These are phyloP conservation scores for Glycine latifolia DNA, from an alignment of 306 rosid genomes.

Conservation along the genomic window DNA sequence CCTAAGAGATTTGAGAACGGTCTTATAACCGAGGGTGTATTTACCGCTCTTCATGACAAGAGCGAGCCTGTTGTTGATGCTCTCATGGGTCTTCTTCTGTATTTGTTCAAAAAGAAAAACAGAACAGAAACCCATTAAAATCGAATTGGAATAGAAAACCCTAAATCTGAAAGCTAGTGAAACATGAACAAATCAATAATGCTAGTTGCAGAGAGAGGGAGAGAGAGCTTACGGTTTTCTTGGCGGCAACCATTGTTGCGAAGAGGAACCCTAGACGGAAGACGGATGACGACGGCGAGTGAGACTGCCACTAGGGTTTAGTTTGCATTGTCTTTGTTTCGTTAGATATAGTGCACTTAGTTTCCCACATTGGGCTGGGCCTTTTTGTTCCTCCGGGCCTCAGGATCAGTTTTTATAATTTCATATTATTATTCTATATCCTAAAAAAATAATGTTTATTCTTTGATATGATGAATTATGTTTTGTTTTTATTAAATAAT, in stretches of 20 bases:
- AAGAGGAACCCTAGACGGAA: too few species aligned
- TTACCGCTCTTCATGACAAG: constrained; percentile 94
- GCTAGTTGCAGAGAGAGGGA: not conserved
- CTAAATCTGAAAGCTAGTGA: not conserved
- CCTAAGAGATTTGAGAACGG: constrained; percentile 77
- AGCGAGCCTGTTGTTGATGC: constrained; percentile 87
- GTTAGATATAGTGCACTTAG: too few species aligned
- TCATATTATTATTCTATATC: too few species aligned
- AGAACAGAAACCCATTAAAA: not conserved
- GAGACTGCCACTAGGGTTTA: too few species aligned
- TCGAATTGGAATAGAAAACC: not conserved
- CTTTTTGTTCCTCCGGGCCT: too few species aligned
- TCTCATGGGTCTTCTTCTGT: constrained; percentile 91
- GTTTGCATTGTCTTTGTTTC: too few species aligned
- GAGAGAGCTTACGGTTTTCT: constrained; percentile 58
- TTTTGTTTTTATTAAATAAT: too few species aligned
- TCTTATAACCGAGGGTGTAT: constrained; percentile 77
- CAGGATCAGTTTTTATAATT: too few species aligned
- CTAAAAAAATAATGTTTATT: too few species aligned
- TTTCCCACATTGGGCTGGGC: too few species aligned
- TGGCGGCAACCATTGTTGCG: constrained; percentile 63
- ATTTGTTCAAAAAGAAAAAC: not conserved
- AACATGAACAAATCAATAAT: not conserved
- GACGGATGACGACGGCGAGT: too few species aligned
- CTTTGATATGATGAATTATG: too few species aligned